Evolutionary conservation across 306 rosid genomes (phyloP).

Genomic region (Quercus mongolica): DNA sequence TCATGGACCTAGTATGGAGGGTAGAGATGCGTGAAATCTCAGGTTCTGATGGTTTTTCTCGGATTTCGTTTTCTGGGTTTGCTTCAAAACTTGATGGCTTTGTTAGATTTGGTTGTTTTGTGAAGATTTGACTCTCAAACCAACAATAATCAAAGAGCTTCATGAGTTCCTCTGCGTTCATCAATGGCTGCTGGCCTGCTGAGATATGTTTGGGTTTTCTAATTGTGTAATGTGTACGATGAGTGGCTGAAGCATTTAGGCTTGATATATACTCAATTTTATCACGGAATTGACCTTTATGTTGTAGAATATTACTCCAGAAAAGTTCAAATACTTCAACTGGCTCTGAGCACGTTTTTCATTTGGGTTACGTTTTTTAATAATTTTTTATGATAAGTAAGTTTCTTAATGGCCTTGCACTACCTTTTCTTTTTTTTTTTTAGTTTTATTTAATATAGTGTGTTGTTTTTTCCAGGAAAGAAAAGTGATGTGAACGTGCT

Average conservation of each 20-base stretch:
- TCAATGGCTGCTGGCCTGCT: slow-evolving; percentile 31
- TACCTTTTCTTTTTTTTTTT: slow-evolving; percentile 1
- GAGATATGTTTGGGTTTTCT: neutral
- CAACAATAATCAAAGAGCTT: slow-evolving; percentile 60
- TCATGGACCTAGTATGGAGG: slow-evolving; percentile 55
- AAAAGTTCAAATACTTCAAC: slow-evolving; percentile 16
- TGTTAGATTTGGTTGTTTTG: slow-evolving; percentile 18
- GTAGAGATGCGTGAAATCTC: slow-evolving; percentile 26
- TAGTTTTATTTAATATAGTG: neutral
- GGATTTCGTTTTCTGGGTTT: slow-evolving; percentile 26
- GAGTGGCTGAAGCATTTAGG: neutral
- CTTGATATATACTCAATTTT: neutral
- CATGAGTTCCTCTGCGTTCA: slow-evolving; percentile 62
- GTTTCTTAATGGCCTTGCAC: neutral
- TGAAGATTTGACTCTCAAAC: slow-evolving; percentile 44
- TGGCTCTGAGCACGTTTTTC: slow-evolving; percentile 40
- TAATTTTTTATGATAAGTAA: neutral
- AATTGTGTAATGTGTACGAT: neutral
- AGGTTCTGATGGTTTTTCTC: slow-evolving; percentile 23
- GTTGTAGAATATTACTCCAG: slow-evolving; percentile 2
- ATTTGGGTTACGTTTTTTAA: neutral
- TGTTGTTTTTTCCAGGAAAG: neutral
- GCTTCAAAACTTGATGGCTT: slow-evolving; percentile 23
- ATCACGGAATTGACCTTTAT: slow-evolving; percentile 37
- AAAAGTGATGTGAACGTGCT: slow-evolving; percentile 8